Evolutionary conservation across 2,329 filamentous ascomycete species (phyloP), one percentile per base, ranked within the genome.

Genomic region (Trichoderma polysporum): DNA sequence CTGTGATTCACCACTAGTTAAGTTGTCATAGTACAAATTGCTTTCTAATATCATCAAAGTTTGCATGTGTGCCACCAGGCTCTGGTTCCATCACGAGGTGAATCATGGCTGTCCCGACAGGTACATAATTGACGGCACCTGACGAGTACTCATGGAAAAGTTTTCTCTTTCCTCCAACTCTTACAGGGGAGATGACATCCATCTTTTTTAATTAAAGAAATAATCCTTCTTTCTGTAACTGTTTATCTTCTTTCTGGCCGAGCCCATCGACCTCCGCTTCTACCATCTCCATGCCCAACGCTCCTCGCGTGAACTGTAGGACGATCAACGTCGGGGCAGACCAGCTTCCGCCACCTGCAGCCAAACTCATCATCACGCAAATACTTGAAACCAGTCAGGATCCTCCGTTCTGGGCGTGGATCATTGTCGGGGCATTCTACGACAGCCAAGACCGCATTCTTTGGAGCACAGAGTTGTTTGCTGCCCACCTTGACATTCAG

Each of bases 351-450:
- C 71, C 74, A 52, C 81, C 83, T 2, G 83, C 83, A 13, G 79
- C 77, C 2, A 82, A 81, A 67, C 76, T 84, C 31, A 70, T 81
- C 69, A 76, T 84, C 58, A 82, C 79, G 19, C 82, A 84, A 70
- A 75, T 80, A 63, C 71, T 82, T 52, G 71, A 78, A 59, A 68
- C 74, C 9, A 76, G 75, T 17, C 73, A 71, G 2, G 73, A 76
- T 27, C 71, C 74, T 3, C 75, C 73, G 0, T 77, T 72, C 67
- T 84, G 81, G 80, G 82, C 79, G 17, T 84, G 79, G 78, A 76
- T 85, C 54, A 76, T 83, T 25, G 76, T 83, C 15, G 83, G 78
- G 0, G 79, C 79, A 0, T 85, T 84, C 62, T 84, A 82, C 73
- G 81, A 85, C 74, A 63, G 69, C 1, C 64, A 78, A 10, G 77